Evolutionary conservation across 2,329 filamentous ascomycete species (phyloP).

Genomic region (Neodidymelliopsis sp.): DNA sequence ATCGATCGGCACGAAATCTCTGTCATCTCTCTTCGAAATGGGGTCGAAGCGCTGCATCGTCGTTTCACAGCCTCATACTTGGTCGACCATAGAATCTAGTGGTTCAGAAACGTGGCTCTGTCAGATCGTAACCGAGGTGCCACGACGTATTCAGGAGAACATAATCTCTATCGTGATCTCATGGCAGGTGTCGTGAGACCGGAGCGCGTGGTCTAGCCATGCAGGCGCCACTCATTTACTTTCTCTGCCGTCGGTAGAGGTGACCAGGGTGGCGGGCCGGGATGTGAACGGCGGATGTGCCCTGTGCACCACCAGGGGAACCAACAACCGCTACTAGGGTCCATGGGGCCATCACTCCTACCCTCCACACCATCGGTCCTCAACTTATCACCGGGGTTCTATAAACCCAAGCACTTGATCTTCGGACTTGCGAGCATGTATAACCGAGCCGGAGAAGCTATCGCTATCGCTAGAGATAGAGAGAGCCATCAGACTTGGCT

Average conservation of each 20-base stretch:
- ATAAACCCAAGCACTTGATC: constrained; percentile 1
- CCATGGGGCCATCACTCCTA: constrained; percentile 2
- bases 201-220: constrained; percentile 10
- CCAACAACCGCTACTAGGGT: background rate
- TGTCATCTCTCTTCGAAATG: background rate
- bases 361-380: background rate
- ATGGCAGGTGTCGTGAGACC: constrained; percentile 7
- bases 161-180: constrained; percentile 3
- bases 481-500: constrained; percentile 14
- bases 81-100: background rate
- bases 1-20: background rate
- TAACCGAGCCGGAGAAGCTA: background rate
- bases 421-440: background rate
- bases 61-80: constrained; percentile 4
- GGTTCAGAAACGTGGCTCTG: constrained; percentile 3
- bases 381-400: background rate
- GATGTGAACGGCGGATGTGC: constrained; percentile 6
- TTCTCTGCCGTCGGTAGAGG: constrained; percentile 4
- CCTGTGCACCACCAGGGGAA: constrained; percentile 6
- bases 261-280: constrained; percentile 2
- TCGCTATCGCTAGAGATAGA: background rate
- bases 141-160: constrained; percentile 10
- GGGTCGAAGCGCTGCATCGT: background rate
- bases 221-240: constrained; percentile 10
- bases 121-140: constrained; percentile 10